phyloP scores from a whole-genome alignment of 176 grass and related monocot species.

The Hsuehochloa calcarea region DNA sequence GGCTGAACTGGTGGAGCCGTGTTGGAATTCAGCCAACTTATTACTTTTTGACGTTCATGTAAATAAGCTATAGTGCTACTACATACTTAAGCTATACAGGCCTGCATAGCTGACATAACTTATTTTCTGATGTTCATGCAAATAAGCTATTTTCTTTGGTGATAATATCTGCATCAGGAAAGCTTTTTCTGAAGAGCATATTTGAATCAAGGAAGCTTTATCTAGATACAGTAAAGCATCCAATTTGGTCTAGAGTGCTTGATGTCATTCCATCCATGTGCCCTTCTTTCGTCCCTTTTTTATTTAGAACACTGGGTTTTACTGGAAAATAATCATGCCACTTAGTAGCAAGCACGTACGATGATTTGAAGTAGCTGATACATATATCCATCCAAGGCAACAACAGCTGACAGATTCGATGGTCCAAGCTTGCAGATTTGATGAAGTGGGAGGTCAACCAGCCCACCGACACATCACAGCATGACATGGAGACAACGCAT shows the following conservation, averaged over 20 bases:
- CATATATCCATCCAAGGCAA: not conserved
- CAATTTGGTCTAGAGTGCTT: not conserved
- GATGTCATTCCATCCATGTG: not conserved
- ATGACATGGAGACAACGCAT: not conserved
- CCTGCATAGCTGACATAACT: too few relatives aligned
- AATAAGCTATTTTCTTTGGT: not conserved
- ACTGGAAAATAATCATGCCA: not conserved
- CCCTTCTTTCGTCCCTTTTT: not conserved
- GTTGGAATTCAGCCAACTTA: not conserved
- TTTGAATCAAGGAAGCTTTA: not conserved
- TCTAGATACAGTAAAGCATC: not conserved
- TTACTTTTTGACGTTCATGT: not conserved
- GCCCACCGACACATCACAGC: not conserved
- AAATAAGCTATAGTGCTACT: not conserved
- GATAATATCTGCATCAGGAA: not conserved
- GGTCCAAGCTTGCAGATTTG: not conserved
- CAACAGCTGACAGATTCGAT: not conserved
- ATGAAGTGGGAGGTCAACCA: slow-evolving; percentile 13
- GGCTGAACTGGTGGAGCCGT: not conserved
- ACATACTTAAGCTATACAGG: not conserved
- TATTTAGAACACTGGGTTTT: not conserved
- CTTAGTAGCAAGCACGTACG: slow-evolving; percentile 39
- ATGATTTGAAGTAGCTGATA: not conserved
- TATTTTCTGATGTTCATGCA: too few relatives aligned
- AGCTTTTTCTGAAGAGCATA: not conserved